phyloP scores from a whole-genome alignment of 768 basidiomycete species.

The Kwoniella dejecticola region DNA sequence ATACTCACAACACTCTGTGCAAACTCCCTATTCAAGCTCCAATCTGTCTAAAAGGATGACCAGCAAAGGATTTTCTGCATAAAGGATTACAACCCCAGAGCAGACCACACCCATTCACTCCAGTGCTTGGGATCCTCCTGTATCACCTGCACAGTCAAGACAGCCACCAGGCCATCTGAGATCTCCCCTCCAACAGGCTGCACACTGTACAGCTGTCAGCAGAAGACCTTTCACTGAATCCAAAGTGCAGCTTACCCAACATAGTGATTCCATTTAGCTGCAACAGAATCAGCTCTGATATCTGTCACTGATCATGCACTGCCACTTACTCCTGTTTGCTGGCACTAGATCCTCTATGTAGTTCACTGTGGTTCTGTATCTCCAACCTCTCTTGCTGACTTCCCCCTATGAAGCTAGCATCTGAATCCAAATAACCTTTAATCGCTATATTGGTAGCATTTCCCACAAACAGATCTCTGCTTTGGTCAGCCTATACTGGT shows the following conservation, averaged over 20 bases:
- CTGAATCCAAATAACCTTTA: background rate
- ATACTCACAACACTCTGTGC: too few species aligned
- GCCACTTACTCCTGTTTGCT: slow-evolving; percentile 13
- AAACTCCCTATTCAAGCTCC: too few species aligned
- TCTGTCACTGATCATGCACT: background rate
- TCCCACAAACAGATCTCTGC: slow-evolving; percentile 18
- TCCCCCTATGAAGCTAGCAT: slow-evolving; percentile 7
- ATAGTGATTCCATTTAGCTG: slow-evolving; percentile 26
- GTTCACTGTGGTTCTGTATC: slow-evolving; percentile 14
- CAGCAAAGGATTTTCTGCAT: background rate
- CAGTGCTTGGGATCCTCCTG: background rate
- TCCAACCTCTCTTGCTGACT: slow-evolving; percentile 16
- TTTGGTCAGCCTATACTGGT: background rate
- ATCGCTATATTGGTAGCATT: slow-evolving; percentile 15
- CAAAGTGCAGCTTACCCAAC: slow-evolving; percentile 11
- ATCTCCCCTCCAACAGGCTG: slow-evolving; percentile 15
- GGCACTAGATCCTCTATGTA: slow-evolving; percentile 11
- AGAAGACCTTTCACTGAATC: background rate
- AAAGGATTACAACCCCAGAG: slow-evolving; percentile 4
- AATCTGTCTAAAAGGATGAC: slow-evolving; percentile 10
- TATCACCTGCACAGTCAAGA: slow-evolving; percentile 12
- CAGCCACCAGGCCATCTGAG: slow-evolving; percentile 22
- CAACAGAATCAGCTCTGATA: background rate
- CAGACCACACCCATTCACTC: slow-evolving; percentile 2
- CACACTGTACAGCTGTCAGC: slow-evolving; percentile 8